phyloP scores from a whole-genome alignment of 805 yeast species.

The Myxozyma neotropica region DNA sequence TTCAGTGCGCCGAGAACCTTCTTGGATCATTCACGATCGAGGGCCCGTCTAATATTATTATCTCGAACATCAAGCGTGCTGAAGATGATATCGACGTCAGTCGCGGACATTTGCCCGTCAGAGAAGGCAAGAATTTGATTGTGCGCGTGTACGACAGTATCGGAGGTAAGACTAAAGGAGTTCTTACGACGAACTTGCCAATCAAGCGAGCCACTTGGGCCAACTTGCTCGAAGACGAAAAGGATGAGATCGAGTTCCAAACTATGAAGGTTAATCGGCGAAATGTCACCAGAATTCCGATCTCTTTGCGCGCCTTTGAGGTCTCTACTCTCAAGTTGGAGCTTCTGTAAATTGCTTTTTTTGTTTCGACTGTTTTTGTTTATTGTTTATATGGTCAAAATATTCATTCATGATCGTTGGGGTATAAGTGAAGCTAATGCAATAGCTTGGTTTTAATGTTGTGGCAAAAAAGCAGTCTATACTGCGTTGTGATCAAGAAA shows the following conservation, averaged over 20 bases:
- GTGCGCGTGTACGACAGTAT: slow-evolving; percentile 82
- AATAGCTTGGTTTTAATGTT: no score
- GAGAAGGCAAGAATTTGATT: slow-evolving; percentile 53
- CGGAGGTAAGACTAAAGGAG: slow-evolving; percentile 73
- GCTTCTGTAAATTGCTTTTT: slow-evolving; percentile 24
- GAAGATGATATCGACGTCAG: slow-evolving; percentile 68
- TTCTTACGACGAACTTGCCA: slow-evolving; percentile 51
- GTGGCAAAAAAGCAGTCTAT: no score
- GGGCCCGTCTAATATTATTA: slow-evolving; percentile 63
- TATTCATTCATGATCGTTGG: neutral
- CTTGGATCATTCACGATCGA: slow-evolving; percentile 43
- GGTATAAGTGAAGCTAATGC: no score
- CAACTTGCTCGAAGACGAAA: slow-evolving; percentile 47
- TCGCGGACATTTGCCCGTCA: slow-evolving; percentile 48
- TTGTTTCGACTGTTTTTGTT: neutral
- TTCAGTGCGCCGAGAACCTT: slow-evolving; percentile 36
- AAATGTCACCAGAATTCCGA: slow-evolving; percentile 42
- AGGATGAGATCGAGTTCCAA: slow-evolving; percentile 40
- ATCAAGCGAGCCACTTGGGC: slow-evolving; percentile 58
- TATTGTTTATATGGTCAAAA: neutral
- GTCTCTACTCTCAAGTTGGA: slow-evolving; percentile 63
- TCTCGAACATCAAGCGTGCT: slow-evolving; percentile 81
- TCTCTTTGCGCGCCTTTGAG: slow-evolving; percentile 73
- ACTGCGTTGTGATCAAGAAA: no score
- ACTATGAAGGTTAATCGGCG: slow-evolving; percentile 23